Evolutionary conservation across 176 grass and related monocot genomes (phyloP), one percentile per base, ranked within the genome.

Genomic region (Poa annua): DNA sequence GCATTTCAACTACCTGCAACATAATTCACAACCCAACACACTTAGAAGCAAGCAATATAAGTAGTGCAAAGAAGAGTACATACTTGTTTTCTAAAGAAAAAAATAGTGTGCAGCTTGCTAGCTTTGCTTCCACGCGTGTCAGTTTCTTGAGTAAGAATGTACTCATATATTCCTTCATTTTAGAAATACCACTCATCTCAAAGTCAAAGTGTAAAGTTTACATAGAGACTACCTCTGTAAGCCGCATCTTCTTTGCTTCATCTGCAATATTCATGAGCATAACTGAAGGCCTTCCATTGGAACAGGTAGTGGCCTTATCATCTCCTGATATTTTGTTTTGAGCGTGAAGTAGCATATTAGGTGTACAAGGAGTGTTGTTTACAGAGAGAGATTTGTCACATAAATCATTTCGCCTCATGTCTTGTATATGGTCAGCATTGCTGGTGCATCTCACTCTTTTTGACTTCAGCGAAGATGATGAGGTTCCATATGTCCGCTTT

Each of bases 181-280:
- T 72, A 35, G 11, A 50, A 17, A 24, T 79, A 47, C 0, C 8
- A 6, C 25, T 65, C 24, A 51, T 53, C 42, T 66, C 25, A 53
- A 79, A 83, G 8, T 25, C 61, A 19, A 19, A 64, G 36, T 13
- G 55, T 49, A 38, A 41, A 41, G 24, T 20, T 77, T 42, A 57
- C 13, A 79, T 15, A 66, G 34, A 6, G 33, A 20, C 80, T 89
- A 97, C 94, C 94, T 94, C 82, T 66, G 90, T 89, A 74, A 97
- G 89, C 56, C 77, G 78, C 72, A 75, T 59, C 83, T 92, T 97
- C 80, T 97, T 97, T 59, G 66, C 66, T 85, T 97, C 89, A 60
- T 97, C 88, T 24, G 90, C 88, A 83, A 94, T 94, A 81, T 94
- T 92, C 94, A 97, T 97, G 71, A 97, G 87, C 92, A 97, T 94